Percentiles rank a stretch among this genome's conserved stretches.
These are phyloP conservation scores for Daldinia loculata DNA, from an alignment of 495 filamentous ascomycete genomes.

Conservation along the genomic window DNA sequence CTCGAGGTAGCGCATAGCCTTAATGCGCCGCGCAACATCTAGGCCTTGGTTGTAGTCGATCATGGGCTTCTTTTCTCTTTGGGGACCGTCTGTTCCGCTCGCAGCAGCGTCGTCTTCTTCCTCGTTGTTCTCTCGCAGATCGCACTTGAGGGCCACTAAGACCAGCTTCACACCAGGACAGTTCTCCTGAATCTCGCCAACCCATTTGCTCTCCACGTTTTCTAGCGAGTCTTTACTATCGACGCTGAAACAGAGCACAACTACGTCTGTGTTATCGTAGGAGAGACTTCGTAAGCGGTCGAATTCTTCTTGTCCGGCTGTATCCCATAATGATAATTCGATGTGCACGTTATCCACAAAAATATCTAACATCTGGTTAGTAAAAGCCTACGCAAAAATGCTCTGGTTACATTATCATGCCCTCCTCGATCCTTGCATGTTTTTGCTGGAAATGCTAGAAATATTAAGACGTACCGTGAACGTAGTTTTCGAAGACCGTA, in stretches of 20 bases:
- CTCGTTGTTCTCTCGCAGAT: constrained; percentile 77
- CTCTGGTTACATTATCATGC: not conserved
- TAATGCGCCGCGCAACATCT: constrained; percentile 89
- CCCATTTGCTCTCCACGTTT: constrained; percentile 98
- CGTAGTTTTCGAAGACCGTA: constrained; percentile 99
- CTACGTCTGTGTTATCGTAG: constrained; percentile 93
- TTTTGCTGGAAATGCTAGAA: not conserved
- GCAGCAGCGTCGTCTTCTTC: constrained; percentile 62
- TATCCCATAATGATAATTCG: constrained; percentile 97
- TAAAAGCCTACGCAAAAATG: constrained; percentile 1
- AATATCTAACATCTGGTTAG: constrained; percentile 70
- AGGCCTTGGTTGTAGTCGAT: constrained; percentile 94
- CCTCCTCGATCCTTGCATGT: not conserved
- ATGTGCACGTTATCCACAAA: constrained; percentile 97
- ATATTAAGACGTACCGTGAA: constrained; percentile 75
- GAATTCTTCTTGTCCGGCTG: constrained; percentile 98
- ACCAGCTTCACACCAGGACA: constrained; percentile 94
- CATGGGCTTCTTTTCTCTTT: constrained; percentile 71
- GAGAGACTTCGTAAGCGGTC: constrained; percentile 93
- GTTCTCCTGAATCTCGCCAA: constrained; percentile 96
- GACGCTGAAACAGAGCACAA: constrained; percentile 98
- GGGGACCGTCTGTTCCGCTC: constrained; percentile 45
- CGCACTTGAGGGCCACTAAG: constrained; percentile 96
- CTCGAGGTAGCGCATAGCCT: constrained; percentile 92
- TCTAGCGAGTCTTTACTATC: constrained; percentile 96